Conservation (phyloP, 2,329 filamentous ascomycete species). For the Aureobasidium vineae region DNA sequence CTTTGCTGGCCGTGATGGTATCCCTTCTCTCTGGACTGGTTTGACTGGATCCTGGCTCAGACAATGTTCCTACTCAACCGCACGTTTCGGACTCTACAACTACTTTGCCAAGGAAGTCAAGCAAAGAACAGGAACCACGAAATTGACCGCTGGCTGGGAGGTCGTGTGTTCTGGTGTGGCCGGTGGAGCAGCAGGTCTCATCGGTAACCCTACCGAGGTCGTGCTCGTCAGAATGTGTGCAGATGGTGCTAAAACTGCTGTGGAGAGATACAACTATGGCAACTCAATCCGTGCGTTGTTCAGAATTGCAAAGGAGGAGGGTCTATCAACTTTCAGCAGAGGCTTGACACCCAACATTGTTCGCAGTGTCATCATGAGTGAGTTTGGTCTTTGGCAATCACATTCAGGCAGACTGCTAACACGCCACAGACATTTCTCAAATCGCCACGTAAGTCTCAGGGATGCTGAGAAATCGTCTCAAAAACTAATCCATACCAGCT, state of each 20-base stretch:
- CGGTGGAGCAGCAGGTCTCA: slow-evolving; percentile 19
- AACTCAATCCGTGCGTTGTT: slow-evolving; percentile 20
- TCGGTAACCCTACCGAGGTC: slow-evolving; percentile 22
- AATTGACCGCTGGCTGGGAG: slow-evolving; percentile 24
- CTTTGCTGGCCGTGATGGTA: slow-evolving; percentile 21
- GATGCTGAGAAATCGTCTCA: no score
- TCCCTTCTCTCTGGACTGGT: slow-evolving; percentile 23
- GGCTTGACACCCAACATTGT: slow-evolving; percentile 23
- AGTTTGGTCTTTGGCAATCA: not conserved
- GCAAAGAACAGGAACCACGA: slow-evolving; percentile 2
- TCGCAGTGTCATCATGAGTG: slow-evolving; percentile 25
- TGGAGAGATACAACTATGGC: slow-evolving; percentile 22
- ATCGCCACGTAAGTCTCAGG: slow-evolving; percentile 15
- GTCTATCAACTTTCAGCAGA: slow-evolving; percentile 22
- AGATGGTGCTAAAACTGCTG: slow-evolving; percentile 14
- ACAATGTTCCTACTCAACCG: slow-evolving; percentile 24
- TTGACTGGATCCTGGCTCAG: slow-evolving; percentile 22
- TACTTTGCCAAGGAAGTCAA: slow-evolving; percentile 25
- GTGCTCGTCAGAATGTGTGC: slow-evolving; percentile 25
- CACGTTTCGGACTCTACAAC: slow-evolving; percentile 24
- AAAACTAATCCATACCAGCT: not conserved
- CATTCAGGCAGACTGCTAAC: not conserved
- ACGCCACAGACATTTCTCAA: slow-evolving; percentile 12
- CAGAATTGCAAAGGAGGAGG: slow-evolving; percentile 23
- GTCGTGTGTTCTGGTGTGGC: slow-evolving; percentile 21